Conservation (phyloP, 305 asterid species). For the Plantago lanceolata region DNA sequence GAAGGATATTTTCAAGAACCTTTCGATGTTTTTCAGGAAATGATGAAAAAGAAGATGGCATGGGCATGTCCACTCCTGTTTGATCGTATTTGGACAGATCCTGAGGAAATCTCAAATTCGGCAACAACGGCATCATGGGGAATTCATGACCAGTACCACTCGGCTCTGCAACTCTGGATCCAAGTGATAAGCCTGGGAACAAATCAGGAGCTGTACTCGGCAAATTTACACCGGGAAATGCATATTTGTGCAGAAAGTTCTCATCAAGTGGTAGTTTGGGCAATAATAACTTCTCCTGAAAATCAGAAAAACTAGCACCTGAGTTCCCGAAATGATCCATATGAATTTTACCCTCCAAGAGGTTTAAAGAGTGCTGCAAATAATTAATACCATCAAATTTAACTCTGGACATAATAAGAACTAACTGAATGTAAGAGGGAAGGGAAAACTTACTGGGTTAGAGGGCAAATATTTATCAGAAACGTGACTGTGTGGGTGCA, state of each 20-base stretch:
- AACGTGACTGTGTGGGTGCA: slow-evolving; percentile 4
- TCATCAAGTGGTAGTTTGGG: slow-evolving; percentile 75
- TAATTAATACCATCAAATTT: slow-evolving; percentile 12
- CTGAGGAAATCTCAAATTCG: slow-evolving; percentile 59
- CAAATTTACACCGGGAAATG: slow-evolving; percentile 47
- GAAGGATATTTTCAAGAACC: slow-evolving; percentile 69
- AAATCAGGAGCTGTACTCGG: slow-evolving; percentile 47
- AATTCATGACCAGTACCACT: slow-evolving; percentile 38
- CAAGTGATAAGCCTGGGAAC: slow-evolving; percentile 68
- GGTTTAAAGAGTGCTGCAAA: slow-evolving; percentile 55
- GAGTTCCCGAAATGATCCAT: slow-evolving; percentile 43
- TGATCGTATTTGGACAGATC: slow-evolving; percentile 49
- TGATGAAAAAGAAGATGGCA: slow-evolving; percentile 48
- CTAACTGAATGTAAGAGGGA: slow-evolving; percentile 4
- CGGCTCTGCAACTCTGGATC: slow-evolving; percentile 55
- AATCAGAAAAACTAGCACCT: slow-evolving; percentile 44
- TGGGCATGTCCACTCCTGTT: slow-evolving; percentile 54
- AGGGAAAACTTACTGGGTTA: slow-evolving; percentile 33
- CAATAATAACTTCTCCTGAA: slow-evolving; percentile 62
- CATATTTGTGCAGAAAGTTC: slow-evolving; percentile 56
- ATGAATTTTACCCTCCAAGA: slow-evolving; percentile 53
- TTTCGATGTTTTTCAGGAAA: slow-evolving; percentile 84
- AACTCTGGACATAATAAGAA: slow-evolving; percentile 11
- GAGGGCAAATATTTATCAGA: slow-evolving; percentile 28
- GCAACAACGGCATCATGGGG: slow-evolving; percentile 60